Percentiles rank a stretch among this genome's conserved stretches.
phyloP scores from a whole-genome alignment of 1,284 basidiomycete genomes.

The Coriolopsis trogii region DNA sequence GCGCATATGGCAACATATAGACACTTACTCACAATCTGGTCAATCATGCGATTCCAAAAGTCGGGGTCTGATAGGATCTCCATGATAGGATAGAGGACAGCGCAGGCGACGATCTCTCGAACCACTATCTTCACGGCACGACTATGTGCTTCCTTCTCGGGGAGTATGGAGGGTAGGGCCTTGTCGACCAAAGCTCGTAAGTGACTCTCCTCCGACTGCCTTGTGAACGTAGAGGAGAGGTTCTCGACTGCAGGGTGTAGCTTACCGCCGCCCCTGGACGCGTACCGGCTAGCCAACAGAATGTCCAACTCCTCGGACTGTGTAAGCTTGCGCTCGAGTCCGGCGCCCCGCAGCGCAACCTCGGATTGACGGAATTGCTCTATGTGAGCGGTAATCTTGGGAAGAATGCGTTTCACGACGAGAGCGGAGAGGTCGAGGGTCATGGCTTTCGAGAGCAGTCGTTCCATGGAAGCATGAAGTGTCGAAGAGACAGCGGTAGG shows the following conservation, averaged over 20 bases:
- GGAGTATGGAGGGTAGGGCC: slow-evolving; percentile 73
- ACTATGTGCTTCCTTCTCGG: slow-evolving; percentile 75
- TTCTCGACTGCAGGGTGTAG: slow-evolving; percentile 84
- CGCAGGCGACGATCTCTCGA: slow-evolving; percentile 83
- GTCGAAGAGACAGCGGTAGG: slow-evolving; percentile 81
- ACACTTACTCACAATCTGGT: slow-evolving; percentile 75
- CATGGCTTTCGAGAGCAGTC: slow-evolving; percentile 56
- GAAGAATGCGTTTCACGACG: slow-evolving; percentile 82
- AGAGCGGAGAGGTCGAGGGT: slow-evolving; percentile 77
- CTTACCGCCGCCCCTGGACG: slow-evolving; percentile 58
- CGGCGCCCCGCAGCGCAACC: slow-evolving; percentile 75
- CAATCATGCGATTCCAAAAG: slow-evolving; percentile 94
- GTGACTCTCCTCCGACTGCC: slow-evolving; percentile 88
- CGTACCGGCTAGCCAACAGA: slow-evolving; percentile 79
- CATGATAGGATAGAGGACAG: slow-evolving; percentile 84
- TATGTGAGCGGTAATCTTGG: slow-evolving; percentile 86
- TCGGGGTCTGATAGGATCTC: slow-evolving; percentile 94
- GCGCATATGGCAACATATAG: background rate
- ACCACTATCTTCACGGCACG: slow-evolving; percentile 72
- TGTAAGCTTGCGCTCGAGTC: slow-evolving; percentile 74
- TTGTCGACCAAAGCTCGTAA: slow-evolving; percentile 72
- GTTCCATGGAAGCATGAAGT: slow-evolving; percentile 68
- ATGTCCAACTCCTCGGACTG: slow-evolving; percentile 89
- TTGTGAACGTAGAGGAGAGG: slow-evolving; percentile 85
- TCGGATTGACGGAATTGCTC: slow-evolving; percentile 94